Evolutionary conservation across 768 basidiomycete species (phyloP).

Genomic region (Leucosporidium creatinivorum): DNA sequence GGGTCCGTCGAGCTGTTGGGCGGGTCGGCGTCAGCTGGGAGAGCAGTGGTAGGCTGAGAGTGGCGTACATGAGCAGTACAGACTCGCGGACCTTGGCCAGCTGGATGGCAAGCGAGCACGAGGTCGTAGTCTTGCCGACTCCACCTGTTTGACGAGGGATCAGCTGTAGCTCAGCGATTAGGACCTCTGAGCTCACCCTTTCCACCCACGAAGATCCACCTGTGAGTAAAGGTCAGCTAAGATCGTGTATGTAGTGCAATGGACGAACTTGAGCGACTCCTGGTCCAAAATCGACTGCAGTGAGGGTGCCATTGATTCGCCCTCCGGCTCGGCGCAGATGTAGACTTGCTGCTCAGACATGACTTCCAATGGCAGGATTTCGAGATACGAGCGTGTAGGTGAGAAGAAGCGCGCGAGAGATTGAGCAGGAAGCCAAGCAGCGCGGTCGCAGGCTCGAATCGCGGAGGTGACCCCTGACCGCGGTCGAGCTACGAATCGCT

Average conservation of each 20-base stretch:
- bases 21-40: constrained; percentile 1
- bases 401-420: no score
- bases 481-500: no score
- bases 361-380: no score
- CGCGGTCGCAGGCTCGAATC: no score
- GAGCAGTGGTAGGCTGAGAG: not conserved
- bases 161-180: not conserved
- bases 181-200: constrained; percentile 61
- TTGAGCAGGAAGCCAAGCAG: no score
- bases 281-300: constrained; percentile 90
- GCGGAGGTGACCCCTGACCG: no score
- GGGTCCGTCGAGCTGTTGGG: constrained; percentile 77
- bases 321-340: constrained; percentile 34
- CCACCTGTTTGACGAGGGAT: not conserved
- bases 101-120: constrained; percentile 85
- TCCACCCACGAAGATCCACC: constrained; percentile 99
- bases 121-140: constrained; percentile 93
- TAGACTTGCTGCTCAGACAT: not conserved
- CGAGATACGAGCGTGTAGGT: no score
- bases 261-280: constrained; percentile 36
- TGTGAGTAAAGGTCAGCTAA: constrained; percentile 39
- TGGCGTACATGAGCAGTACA: constrained; percentile 80
- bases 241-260: not conserved
- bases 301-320: no score
- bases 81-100: constrained; percentile 82